Evolutionary conservation across 2,329 filamentous ascomycete genomes (phyloP), one percentile per base, ranked within the genome.

Genomic region (Colletotrichum plurivorum): DNA sequence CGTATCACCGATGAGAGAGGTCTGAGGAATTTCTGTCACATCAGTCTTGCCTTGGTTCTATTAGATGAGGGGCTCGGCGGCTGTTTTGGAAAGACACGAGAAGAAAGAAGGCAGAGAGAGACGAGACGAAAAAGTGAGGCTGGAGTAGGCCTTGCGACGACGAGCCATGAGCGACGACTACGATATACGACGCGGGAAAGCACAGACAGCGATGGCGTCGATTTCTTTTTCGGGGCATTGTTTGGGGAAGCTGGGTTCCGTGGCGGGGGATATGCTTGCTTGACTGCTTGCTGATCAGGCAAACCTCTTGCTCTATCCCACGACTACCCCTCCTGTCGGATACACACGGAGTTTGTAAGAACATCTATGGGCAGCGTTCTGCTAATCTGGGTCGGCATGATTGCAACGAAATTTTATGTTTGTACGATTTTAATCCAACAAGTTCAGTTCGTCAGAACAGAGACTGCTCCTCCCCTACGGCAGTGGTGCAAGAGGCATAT

Each of bases 1-100:
- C 74, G 7, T 76, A 78, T 61, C 79, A 80, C 65, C 71, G 63
- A 53, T 25, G 27, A 20, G 31, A 3, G 31, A 2, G 8, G 31
- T 36, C 31, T 4, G 31, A 36, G 27, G 27, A 31, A 2, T 8
- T 31, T 9, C 27, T 31, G 6, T 31, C 27, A 31, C 9, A 10
- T 31, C 27, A 31, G 9, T 5, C 31, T 54, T n/a, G 2, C 39
- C 13, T 5, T 25, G 22, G 7, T 27, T 20, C 15, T 13, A 53
- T 54, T 46, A 48, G 39, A 59, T 39, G 61, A 58, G 53, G 31
- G 31, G 22, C 43, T n/a, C 48, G n/a, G 41, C 49, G 48, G 53
- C 9, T 45, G 59, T 65, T 68, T 68, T 48, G 39, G 48, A 49
- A 48, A 41, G 15, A 16, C 4, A 16, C 36, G 15, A n/a, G 53